Evolutionary conservation across 768 basidiomycete genomes (phyloP), one percentile per base, ranked within the genome.

Genomic region (Termitomyces bulborhizus): DNA sequence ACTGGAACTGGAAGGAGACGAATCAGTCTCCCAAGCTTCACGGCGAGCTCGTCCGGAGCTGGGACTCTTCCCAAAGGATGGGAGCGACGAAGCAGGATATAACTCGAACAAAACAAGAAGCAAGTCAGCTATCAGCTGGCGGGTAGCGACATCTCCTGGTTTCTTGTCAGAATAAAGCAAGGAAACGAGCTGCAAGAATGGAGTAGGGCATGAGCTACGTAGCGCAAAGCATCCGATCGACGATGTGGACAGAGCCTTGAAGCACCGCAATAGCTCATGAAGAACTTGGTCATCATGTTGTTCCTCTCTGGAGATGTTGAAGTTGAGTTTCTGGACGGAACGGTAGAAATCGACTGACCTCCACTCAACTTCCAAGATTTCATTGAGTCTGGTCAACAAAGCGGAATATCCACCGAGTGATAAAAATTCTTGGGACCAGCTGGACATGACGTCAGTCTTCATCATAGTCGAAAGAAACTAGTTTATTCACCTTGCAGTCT

Each of bases 101-200:
- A 98, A 71, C 3, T 98, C 94, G 64, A 95, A 96, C 6, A 98
- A 75, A 54, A 88, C 77, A n/a, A 86, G 75, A 46, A 98, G 76
- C 15, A 99, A 75, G 51, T 98, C 97, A 42, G 90, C 73, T 37
- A 99, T 95, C 53, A 98, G 81, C 64, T 95, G 93, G 34, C 95
- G 84, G 4, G 91, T 88, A 3, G 85, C 82, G 8, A 98, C 77
- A 39, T 99, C 97, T 43, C 97, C 97, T 0, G 97, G 97, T 67
- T 95, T 97, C 76, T 98, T 98, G 75, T 98, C 96, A 3, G 94
- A 96, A 69, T 92, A 98, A 2, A 98, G 76, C 15, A 98, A 79
- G 8, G 84, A 73, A 16, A 95, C 78, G 29, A 99, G 77, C 58
- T 95, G 89, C 4, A 79, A 76, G 67, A 93, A 98, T 1, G 96